A percentile compares a stretch with the other conserved stretches of the same genome.
Evolutionary conservation across 2,329 filamentous ascomycete genomes (phyloP).

Genomic region (Madurella fahalii): DNA sequence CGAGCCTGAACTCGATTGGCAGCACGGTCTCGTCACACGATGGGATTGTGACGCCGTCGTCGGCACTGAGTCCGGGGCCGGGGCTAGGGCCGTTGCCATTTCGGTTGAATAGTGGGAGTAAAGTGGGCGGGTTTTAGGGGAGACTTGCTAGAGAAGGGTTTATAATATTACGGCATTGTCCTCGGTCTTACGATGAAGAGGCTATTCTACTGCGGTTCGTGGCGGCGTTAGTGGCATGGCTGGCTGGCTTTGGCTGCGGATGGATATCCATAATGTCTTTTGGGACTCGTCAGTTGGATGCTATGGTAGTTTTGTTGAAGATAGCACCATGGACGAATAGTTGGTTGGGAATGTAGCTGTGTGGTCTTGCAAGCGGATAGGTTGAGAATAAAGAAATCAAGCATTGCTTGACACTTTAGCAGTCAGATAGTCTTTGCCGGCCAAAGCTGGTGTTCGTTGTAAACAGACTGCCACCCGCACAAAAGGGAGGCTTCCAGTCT

Average conservation of each 20-base stretch:
- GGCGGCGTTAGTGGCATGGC: conserved; percentile 6
- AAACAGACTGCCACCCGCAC: no score
- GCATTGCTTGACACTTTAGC: background rate
- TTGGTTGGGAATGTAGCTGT: background rate
- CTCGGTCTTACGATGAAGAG: background rate
- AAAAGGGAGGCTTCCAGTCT: background rate
- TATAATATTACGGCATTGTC: background rate
- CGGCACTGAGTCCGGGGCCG: conserved; percentile 28
- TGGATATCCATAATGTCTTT: conserved; percentile 18
- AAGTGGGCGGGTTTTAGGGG: conserved; percentile 28
- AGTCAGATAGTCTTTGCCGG: background rate
- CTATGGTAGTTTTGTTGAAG: background rate
- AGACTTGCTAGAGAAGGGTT: background rate
- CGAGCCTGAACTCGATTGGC: conserved; percentile 42
- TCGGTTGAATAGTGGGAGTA: conserved; percentile 29
- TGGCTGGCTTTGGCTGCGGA: conserved; percentile 3
- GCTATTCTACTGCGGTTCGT: background rate
- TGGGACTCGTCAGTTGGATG: conserved; percentile 11
- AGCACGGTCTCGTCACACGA: conserved; percentile 30
- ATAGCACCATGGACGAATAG: no score
- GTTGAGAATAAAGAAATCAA: background rate
- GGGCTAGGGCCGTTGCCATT: conserved; percentile 27
- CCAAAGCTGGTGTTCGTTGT: background rate
- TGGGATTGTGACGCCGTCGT: conserved; percentile 29
- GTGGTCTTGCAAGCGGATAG: background rate